These are phyloP conservation scores for Globisporangium parvum DNA, from an alignment of 352 stramenopile genomes.

Conservation along the genomic window DNA sequence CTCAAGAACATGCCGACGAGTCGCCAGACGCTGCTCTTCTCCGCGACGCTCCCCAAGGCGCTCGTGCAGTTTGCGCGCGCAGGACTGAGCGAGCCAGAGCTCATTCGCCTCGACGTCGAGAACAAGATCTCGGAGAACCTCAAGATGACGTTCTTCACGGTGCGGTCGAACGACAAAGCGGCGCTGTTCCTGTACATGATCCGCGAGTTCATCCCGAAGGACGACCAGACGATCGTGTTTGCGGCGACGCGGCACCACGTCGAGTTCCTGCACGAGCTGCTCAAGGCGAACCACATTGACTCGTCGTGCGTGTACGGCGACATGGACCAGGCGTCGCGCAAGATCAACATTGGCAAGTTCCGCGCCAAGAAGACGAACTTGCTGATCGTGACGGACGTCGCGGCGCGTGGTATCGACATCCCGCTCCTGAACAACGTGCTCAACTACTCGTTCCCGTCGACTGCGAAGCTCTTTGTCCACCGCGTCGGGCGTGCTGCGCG, in stretches of 20 bases:
- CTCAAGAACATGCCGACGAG: slow-evolving; percentile 84
- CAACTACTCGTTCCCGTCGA: slow-evolving; percentile 94
- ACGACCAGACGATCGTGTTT: slow-evolving; percentile 97
- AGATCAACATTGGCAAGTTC: slow-evolving; percentile 90
- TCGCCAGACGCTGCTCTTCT: slow-evolving; percentile 92
- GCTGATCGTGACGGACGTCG: slow-evolving; percentile 94
- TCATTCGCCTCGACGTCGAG: slow-evolving; percentile 98
- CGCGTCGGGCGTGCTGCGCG: slow-evolving; percentile 93
- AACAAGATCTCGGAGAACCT: slow-evolving; percentile 98
- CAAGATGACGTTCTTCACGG: slow-evolving; percentile 96
- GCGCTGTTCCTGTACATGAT: slow-evolving; percentile 96
- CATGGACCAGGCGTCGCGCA: slow-evolving; percentile 91
- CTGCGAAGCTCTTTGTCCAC: slow-evolving; percentile 95
- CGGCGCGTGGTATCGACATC: slow-evolving; percentile 93
- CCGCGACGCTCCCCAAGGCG: slow-evolving; percentile 95
- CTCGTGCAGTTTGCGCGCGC: slow-evolving; percentile 98
- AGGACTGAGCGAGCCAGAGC: slow-evolving; percentile 94
- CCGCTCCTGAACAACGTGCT: slow-evolving; percentile 95
- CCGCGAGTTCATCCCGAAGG: slow-evolving; percentile 89
- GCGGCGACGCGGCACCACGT: slow-evolving; percentile 97
- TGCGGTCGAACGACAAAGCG: slow-evolving; percentile 93
- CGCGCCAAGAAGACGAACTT: slow-evolving; percentile 86
- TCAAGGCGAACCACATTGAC: slow-evolving; percentile 78
- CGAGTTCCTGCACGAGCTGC: slow-evolving; percentile 96
- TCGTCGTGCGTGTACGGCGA: slow-evolving; percentile 90